Percentiles rank a stretch among this genome's conserved stretches.
Conservation (phyloP, 73 alveolate genomes). For the Tetrahymena thermophila region DNA sequence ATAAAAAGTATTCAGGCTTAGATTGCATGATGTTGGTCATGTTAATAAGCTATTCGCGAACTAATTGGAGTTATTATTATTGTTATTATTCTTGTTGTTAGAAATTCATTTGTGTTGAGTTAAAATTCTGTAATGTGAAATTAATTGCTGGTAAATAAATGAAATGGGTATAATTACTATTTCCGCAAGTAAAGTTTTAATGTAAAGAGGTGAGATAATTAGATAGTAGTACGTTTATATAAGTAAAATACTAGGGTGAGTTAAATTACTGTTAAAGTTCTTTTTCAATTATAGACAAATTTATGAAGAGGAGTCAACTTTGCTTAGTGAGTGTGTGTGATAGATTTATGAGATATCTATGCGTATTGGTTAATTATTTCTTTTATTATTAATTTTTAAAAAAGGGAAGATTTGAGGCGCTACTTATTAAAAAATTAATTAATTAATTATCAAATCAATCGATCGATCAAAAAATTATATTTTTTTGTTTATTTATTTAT, state of each 20-base stretch:
- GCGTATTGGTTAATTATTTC: neutral
- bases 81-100: neutral
- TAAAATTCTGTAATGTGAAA: neutral
- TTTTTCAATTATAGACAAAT: neutral
- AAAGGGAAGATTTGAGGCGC: neutral
- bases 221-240: neutral
- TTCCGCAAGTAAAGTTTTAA: neutral
- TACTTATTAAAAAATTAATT: neutral
- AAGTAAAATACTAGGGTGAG: neutral
- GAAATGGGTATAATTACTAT: neutral
- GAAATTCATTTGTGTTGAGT: neutral
- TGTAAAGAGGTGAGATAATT: neutral
- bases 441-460: neutral
- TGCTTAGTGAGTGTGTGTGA: neutral
- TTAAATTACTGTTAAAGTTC: neutral
- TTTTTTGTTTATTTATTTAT: too few relatives aligned
- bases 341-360: neutral
- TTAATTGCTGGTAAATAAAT: neutral
- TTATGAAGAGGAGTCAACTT: neutral
- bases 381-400: neutral
- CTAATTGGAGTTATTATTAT: neutral
- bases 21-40: conserved; percentile 1
- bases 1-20: neutral
- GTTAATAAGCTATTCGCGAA: neutral
- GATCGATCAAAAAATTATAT: neutral